Base-by-base conservation (phyloP, 495 filamentous ascomycete genomes). In the Darksidea phi region DNA sequence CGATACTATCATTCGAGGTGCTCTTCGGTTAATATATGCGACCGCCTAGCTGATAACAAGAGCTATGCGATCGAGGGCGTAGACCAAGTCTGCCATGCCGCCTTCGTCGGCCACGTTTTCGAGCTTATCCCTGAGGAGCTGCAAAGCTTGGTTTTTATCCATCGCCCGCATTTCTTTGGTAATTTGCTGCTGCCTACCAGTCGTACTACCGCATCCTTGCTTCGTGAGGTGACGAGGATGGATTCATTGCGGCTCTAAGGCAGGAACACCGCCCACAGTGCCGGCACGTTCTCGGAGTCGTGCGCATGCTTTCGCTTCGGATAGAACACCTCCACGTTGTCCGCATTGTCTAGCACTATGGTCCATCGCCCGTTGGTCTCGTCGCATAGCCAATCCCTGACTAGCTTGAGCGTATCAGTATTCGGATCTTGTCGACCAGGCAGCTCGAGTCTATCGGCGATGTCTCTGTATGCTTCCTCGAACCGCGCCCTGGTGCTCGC, bases 401-500 rank as follows among this genome's bases (percentile, higher is more conserved):
- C 61, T 26, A 48, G 23, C 24, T 8, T 17, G 21, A 64, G 6
- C 18, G 38, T 53, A 23, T 64, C 54, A 25, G 36, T 23, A 0
- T 28, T 46, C 15, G 43, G 28, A 52, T n/a, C 23, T 10, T 17
- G 28, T 34, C 47, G 54, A 36, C 24, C 18, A 28, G 28, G 23
- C 10, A 71, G 26, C 48, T 54, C 43, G 7, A 64, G 50, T 21
- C 28, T 38, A 23, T 71, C 54, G 21, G 71, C 71, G 34, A 72
- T 68, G 20, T 59, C 43, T 18, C 54, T 21, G 50, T 59, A 67
- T 18, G 51, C 54, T 54, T 71, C 37, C 43, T 72, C 55, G 48
- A 74, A 58, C 17, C 70, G 63, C 17, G 67, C 64, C 26, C 48
- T 49, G 24, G 59, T 71, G 56, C 68, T 64, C 0, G 68, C 71